A percentile compares a stretch with the other conserved stretches of the same genome.
Conservation (phyloP, 2,329 filamentous ascomycete genomes). For the Neonectria magnoliae region DNA sequence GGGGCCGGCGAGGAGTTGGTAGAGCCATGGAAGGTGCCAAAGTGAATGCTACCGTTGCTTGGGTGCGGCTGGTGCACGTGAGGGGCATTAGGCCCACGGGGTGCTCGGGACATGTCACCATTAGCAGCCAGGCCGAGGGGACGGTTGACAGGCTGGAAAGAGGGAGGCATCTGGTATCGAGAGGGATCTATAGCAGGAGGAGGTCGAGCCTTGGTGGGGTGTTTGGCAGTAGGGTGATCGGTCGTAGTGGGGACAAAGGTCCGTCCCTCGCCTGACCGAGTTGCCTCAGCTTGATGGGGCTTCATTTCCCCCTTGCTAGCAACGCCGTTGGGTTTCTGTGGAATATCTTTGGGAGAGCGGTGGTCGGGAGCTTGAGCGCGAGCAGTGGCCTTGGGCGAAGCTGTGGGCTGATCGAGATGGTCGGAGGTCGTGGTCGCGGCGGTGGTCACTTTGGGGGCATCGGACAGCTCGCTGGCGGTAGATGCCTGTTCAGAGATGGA, state of each 20-base stretch:
- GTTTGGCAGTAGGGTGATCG: constrained; percentile 28
- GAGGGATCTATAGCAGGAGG: constrained; percentile 47
- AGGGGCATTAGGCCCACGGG: constrained; percentile 48
- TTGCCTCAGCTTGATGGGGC: constrained; percentile 30
- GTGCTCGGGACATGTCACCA: constrained; percentile 46
- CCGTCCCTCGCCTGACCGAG: constrained; percentile 4
- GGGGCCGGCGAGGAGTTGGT: constrained; percentile 67
- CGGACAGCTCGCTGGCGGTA: constrained; percentile 26
- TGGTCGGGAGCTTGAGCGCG: constrained; percentile 23
- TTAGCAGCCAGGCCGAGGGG: constrained; percentile 45
- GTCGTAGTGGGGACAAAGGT: constrained; percentile 19
- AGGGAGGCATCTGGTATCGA: constrained; percentile 56
- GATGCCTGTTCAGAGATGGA: constrained; percentile 32
- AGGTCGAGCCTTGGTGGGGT: constrained; percentile 39
- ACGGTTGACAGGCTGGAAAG: constrained; percentile 52
- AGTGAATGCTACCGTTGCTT: constrained; percentile 66
- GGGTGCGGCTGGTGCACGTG: constrained; percentile 62
- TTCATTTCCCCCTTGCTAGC: constrained; percentile 27
- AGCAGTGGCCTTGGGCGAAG: constrained; percentile 21
- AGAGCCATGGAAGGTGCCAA: constrained; percentile 64
- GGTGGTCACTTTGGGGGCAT: constrained; percentile 28
- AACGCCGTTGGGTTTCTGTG: constrained; percentile 32
- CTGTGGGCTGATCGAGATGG: constrained; percentile 40
- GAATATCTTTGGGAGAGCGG: constrained; percentile 8
- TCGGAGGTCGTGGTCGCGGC: constrained; percentile 30